phyloP scores from a whole-genome alignment of 805 yeast genomes.

The Isabelozyma rhagii region DNA sequence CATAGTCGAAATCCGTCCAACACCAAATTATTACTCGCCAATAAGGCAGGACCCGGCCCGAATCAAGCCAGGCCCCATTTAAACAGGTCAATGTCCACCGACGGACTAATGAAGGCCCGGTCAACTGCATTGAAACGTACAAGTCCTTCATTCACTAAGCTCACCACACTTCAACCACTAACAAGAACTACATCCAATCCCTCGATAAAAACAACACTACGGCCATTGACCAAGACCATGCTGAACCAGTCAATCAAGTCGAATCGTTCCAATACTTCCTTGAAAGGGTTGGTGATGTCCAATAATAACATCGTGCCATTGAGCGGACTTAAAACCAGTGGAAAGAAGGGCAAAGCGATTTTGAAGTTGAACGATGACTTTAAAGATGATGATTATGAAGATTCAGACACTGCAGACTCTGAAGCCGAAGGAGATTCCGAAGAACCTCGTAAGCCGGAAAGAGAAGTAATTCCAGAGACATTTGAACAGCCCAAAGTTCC shows the following conservation, averaged over 20 bases:
- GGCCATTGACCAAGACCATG: slow-evolving; percentile 7
- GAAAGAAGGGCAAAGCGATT: slow-evolving; percentile 37
- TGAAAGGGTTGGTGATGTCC: slow-evolving; percentile 23
- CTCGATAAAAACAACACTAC: slow-evolving; percentile 18
- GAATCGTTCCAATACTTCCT: slow-evolving; percentile 29
- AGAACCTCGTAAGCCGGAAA: background rate
- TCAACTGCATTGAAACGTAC: slow-evolving; percentile 25
- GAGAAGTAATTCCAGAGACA: background rate
- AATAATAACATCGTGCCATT: slow-evolving; percentile 8
- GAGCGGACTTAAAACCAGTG: slow-evolving; percentile 34
- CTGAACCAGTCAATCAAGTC: slow-evolving; percentile 19
- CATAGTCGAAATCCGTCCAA: slow-evolving; percentile 27
- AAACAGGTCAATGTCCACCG: slow-evolving; percentile 39
- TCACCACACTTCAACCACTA: slow-evolving; percentile 30
- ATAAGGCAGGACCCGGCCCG: slow-evolving; percentile 4
- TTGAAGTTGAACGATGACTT: slow-evolving; percentile 35
- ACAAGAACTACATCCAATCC: slow-evolving; percentile 31
- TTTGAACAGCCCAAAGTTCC: background rate
- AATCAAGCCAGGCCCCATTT: slow-evolving; percentile 24
- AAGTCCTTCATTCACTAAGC: slow-evolving; percentile 35
- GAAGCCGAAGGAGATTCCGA: background rate
- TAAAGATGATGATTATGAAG: slow-evolving; percentile 34
- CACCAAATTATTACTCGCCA: slow-evolving; percentile 16
- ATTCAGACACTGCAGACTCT: slow-evolving; percentile 18
- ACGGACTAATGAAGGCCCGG: slow-evolving; percentile 28